These are phyloP conservation scores for Mycena amicta DNA, from an alignment of 768 basidiomycete genomes.

Conservation along the genomic window DNA sequence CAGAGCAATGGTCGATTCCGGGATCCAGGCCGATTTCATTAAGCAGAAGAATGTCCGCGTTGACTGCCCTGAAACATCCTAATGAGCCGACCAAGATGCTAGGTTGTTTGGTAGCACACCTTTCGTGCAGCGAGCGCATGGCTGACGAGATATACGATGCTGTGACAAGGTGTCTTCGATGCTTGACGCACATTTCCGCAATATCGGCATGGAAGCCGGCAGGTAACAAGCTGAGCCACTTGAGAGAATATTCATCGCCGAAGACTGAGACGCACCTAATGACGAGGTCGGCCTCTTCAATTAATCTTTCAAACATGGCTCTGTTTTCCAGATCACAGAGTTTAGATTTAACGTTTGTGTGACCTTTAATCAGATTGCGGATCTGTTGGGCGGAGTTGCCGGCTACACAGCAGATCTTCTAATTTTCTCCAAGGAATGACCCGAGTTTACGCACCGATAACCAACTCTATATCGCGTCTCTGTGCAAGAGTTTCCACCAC, in stretches of 20 bases:
- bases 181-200: slow-evolving; percentile 72
- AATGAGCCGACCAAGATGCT: neutral
- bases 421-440: slow-evolving; percentile 5
- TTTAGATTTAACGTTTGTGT: slow-evolving; percentile 57
- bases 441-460: slow-evolving; percentile 85
- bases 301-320: slow-evolving; percentile 47
- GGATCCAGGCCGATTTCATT: slow-evolving; percentile 93
- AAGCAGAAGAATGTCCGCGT: slow-evolving; percentile 69
- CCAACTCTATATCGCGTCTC: slow-evolving; percentile 62
- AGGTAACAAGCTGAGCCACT: slow-evolving; percentile 69
- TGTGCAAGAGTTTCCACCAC: slow-evolving; percentile 75
- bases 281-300: slow-evolving; percentile 75
- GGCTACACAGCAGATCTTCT: slow-evolving; percentile 45
- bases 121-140: slow-evolving; percentile 67
- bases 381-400: slow-evolving; percentile 72
- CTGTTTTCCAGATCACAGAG: slow-evolving; percentile 60
- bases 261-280: slow-evolving; percentile 61
- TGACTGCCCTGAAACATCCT: slow-evolving; percentile 54
- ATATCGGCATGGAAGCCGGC: slow-evolving; percentile 70
- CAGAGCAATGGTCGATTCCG: slow-evolving; percentile 88
- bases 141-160: slow-evolving; percentile 86
- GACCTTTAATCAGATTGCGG: slow-evolving; percentile 43
- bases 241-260: neutral
- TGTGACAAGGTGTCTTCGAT: slow-evolving; percentile 79
- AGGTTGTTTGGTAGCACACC: slow-evolving; percentile 37